Evolutionary conservation across 2,329 filamentous ascomycete genomes (phyloP), one percentile per base, ranked within the genome.

Genomic region (Diaporthe citrichinensis): DNA sequence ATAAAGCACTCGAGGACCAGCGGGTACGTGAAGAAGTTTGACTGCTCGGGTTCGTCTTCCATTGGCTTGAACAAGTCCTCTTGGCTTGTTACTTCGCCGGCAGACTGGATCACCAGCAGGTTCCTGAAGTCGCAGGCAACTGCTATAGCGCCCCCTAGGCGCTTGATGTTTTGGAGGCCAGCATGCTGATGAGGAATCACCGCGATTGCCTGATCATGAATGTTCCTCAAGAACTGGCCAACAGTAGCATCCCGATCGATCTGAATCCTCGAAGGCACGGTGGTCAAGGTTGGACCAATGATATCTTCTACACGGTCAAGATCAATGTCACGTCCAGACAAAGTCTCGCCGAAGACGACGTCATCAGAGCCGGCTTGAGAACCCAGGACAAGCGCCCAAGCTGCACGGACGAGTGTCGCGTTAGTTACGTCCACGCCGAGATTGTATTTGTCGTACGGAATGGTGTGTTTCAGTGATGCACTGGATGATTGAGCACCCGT

Each of bases 141-240:
- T 62, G 59, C 59, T 20, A 62, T 28, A 5, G 59, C 8, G 2
- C 15, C 39, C 4, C 59, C 59, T n/a, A 92, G 82, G 25, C 87
- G 85, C 14, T 90, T 89, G 44, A 92, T 91, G 77, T 91, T 84
- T 78, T 91, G 90, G 39, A 91, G 82, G 36, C 90, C 90, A 65
- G 89, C 86, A 80, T 94, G 92, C 80, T 94, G 90, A 79, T 93
- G 88, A 0, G 90, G 89, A 12, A 93, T 92, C 77, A 62, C 36
- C 1, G 1, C n/a, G 15, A n/a, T 44, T 44, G 59, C 36, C 28
- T 62, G 59, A 3, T 28, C 15, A 28, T 31, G 59, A 28, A 62
- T 31, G 8, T 2, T 62, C n/a, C n/a, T 62, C 59, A 62, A 12
- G 36, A 62, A 44, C n/a, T 62, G 59, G n/a, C 81, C 79, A 3